A percentile compares a stretch with the other conserved stretches of the same genome.
Evolutionary conservation across 2,329 filamentous ascomycete genomes (phyloP).

Genomic region (Nemania serpens): DNA sequence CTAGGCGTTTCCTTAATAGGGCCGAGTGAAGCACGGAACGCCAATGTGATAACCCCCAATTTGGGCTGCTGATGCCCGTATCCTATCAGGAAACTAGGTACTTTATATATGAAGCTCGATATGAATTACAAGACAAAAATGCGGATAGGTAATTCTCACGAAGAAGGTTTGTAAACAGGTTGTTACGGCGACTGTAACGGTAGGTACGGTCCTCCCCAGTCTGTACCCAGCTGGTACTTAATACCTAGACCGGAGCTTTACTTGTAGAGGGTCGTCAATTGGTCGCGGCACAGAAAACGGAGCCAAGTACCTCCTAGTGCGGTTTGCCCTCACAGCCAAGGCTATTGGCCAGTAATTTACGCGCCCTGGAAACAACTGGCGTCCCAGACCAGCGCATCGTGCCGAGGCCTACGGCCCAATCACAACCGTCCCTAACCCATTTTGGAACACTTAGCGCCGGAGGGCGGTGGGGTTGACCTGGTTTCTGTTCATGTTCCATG

Average conservation of each 20-base stretch:
- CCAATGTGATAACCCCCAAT: neutral
- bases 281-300: neutral
- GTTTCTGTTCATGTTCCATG: slow-evolving; percentile 44
- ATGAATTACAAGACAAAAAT: too few species aligned
- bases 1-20: slow-evolving; percentile 5
- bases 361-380: slow-evolving; percentile 48
- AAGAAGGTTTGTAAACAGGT: too few species aligned
- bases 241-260: too few species aligned
- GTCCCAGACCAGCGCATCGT: slow-evolving; percentile 41
- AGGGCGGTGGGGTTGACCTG: slow-evolving; percentile 42
- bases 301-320: neutral
- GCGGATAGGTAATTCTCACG: too few species aligned
- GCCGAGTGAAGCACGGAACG: neutral
- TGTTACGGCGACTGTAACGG: too few species aligned
- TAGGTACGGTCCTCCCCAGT: too few species aligned
- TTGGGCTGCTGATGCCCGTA: neutral
- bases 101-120: too few species aligned
- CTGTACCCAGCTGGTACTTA: too few species aligned
- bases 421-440: slow-evolving; percentile 35
- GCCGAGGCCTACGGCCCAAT: slow-evolving; percentile 45
- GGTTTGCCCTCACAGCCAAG: too few species aligned
- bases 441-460: slow-evolving; percentile 51
- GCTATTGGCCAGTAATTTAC: slow-evolving; percentile 38
- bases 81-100: neutral
- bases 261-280: too few species aligned